A percentile compares a stretch with the other conserved stretches of the same genome.
phyloP scores from a whole-genome alignment of 2,329 filamentous ascomycete species.

The Paramyrothecium sp. region DNA sequence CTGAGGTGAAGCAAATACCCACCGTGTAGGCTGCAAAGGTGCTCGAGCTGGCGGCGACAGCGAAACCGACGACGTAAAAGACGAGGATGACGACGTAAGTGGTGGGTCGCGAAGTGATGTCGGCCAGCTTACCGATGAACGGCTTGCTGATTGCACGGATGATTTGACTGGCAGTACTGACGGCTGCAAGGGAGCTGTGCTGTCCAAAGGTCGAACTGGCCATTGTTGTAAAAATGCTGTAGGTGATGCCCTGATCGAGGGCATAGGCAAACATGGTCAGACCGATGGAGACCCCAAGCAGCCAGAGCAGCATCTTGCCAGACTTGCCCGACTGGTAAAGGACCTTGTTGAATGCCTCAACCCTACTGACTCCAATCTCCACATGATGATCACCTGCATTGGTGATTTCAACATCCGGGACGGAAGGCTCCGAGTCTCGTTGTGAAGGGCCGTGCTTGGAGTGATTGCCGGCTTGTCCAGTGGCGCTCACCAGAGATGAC shows the following conservation, averaged over 20 bases:
- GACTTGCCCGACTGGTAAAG: conserved; percentile 33
- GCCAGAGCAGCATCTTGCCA: conserved; percentile 32
- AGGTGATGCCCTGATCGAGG: conserved; percentile 34
- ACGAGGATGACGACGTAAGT: conserved; percentile 36
- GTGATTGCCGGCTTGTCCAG: not conserved
- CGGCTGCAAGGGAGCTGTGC: conserved; percentile 24
- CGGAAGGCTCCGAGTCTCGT: not conserved
- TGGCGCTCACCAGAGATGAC: too few relatives aligned
- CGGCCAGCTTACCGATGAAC: conserved; percentile 34
- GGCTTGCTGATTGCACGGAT: conserved; percentile 37
- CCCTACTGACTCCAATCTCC: conserved; percentile 28
- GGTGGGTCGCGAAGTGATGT: conserved; percentile 35
- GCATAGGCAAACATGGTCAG: conserved; percentile 37
- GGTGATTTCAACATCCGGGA: not conserved
- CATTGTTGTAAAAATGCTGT: conserved; percentile 29
- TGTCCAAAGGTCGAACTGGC: conserved; percentile 26
- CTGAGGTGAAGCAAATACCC: conserved; percentile 33
- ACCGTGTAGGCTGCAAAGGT: conserved; percentile 31
- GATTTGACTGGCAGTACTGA: conserved; percentile 29
- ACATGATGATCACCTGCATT: conserved; percentile 1
- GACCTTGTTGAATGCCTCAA: conserved; percentile 38
- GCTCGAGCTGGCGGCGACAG: conserved; percentile 27
- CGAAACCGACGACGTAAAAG: conserved; percentile 34
- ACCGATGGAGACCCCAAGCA: conserved; percentile 32
- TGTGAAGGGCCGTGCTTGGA: not conserved